Evolutionary conservation across 2,329 filamentous ascomycete species (phyloP).

Genomic region (Aureobasidium sp.): DNA sequence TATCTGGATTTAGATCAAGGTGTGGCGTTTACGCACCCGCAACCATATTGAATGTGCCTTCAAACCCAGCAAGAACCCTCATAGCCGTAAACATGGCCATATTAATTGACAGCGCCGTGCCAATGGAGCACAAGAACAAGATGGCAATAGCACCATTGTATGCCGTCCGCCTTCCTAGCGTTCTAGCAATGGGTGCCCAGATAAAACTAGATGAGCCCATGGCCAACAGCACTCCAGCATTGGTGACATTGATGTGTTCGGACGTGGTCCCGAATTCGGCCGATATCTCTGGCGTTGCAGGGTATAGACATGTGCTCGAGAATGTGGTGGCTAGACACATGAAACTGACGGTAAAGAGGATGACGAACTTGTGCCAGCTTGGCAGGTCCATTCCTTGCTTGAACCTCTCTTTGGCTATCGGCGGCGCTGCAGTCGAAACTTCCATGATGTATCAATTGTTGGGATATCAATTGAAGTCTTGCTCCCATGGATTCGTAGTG

Average conservation of each 20-base stretch:
- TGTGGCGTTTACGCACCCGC: slow-evolving; percentile 46
- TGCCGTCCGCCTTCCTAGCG: slow-evolving; percentile 39
- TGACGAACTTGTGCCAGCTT: slow-evolving; percentile 46
- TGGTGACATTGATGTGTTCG: slow-evolving; percentile 62
- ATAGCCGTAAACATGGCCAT: slow-evolving; percentile 64
- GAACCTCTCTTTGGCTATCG: not conserved
- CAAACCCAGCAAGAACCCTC: slow-evolving; percentile 62
- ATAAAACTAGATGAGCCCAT: slow-evolving; percentile 63
- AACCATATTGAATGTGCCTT: slow-evolving; percentile 67
- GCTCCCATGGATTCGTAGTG: not conserved
- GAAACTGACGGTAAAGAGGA: slow-evolving; percentile 62
- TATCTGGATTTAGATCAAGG: not conserved
- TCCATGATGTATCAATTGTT: not conserved
- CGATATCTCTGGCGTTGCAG: slow-evolving; percentile 65
- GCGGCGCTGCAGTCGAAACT: not conserved
- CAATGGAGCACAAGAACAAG: slow-evolving; percentile 60
- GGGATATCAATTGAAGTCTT: not conserved
- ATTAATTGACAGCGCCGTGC: slow-evolving; percentile 62
- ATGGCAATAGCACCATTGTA: slow-evolving; percentile 50
- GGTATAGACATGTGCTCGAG: slow-evolving; percentile 63
- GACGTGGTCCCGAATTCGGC: slow-evolving; percentile 56
- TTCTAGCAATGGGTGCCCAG: slow-evolving; percentile 57
- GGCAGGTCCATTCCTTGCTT: not conserved
- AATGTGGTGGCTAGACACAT: slow-evolving; percentile 67
- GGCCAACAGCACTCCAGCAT: slow-evolving; percentile 61